A percentile compares a stretch with the other conserved stretches of the same genome.
Evolutionary conservation across 31 red algal species (phyloP).

Genomic region (Endocladia muricata): DNA sequence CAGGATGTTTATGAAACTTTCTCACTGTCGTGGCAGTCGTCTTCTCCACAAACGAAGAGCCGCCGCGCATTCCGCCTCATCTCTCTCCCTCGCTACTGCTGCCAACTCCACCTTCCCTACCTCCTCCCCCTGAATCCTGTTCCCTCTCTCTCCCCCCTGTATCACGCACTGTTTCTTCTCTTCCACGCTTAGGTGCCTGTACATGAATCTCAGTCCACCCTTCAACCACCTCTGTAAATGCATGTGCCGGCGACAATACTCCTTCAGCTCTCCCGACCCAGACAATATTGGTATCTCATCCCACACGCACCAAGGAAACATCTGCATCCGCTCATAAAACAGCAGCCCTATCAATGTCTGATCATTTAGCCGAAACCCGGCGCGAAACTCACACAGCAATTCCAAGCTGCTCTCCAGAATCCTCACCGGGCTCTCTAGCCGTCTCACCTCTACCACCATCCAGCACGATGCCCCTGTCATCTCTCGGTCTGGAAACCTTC

Average conservation of each 20-base stretch:
- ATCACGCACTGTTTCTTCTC: slow-evolving; percentile 40
- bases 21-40: too few relatives aligned
- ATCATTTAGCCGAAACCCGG: slow-evolving; percentile 53
- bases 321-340: slow-evolving; percentile 26
- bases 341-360: slow-evolving; percentile 46
- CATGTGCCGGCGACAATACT: slow-evolving; percentile 26
- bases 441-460: slow-evolving; percentile 51
- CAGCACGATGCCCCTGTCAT: slow-evolving; percentile 29
- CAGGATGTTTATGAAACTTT: too few relatives aligned
- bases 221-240: slow-evolving; percentile 29
- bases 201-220: slow-evolving; percentile 27
- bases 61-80: too few relatives aligned
- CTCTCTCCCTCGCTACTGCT: too few relatives aligned
- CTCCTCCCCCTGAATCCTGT: too few relatives aligned
- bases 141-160: too few relatives aligned
- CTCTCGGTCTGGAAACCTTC: slow-evolving; percentile 38
- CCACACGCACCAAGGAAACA: slow-evolving; percentile 49
- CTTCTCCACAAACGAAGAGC: too few relatives aligned
- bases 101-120: too few relatives aligned
- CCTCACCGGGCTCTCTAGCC: slow-evolving; percentile 4
- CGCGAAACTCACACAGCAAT: slow-evolving; percentile 42
- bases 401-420: slow-evolving; percentile 28
- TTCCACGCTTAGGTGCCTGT: slow-evolving; percentile 36
- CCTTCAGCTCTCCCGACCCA: background rate
- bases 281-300: slow-evolving; percentile 37